Conservation (phyloP, 441 rosid species). For the Lepidium campestre region DNA sequence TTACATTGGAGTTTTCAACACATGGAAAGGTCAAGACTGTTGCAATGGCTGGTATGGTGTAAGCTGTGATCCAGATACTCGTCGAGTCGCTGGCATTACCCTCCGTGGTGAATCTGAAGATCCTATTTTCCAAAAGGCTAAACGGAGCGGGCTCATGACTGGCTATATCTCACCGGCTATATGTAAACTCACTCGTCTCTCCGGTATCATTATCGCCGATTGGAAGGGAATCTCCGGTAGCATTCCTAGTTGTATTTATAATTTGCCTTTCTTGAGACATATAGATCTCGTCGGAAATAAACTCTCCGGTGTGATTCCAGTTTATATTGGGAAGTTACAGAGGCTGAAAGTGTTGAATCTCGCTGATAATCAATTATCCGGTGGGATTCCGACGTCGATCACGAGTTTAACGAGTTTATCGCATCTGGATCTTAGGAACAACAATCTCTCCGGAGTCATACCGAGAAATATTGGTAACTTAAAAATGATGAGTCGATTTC, state of each 20-base stretch:
- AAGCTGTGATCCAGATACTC: slow-evolving; percentile 54
- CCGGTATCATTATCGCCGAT: slow-evolving; percentile 54
- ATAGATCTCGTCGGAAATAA: slow-evolving; percentile 65
- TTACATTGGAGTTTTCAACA: slow-evolving; percentile 59
- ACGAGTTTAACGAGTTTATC: slow-evolving; percentile 50
- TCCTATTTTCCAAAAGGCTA: slow-evolving; percentile 42
- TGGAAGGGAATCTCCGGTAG: slow-evolving; percentile 78
- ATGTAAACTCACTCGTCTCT: slow-evolving; percentile 43
- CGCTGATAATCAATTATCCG: slow-evolving; percentile 62
- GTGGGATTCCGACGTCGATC: slow-evolving; percentile 54
- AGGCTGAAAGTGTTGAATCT: slow-evolving; percentile 52
- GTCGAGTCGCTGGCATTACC: slow-evolving; percentile 49
- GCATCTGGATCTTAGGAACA: slow-evolving; percentile 73
- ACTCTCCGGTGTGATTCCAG: slow-evolving; percentile 61
- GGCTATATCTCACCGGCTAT: slow-evolving; percentile 48
- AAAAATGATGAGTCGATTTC: slow-evolving; percentile 57
- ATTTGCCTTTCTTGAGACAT: slow-evolving; percentile 50
- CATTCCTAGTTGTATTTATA: slow-evolving; percentile 56
- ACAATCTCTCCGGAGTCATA: slow-evolving; percentile 51
- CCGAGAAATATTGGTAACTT: slow-evolving; percentile 54
- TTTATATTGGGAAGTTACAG: slow-evolving; percentile 46
- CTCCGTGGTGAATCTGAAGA: slow-evolving; percentile 64
- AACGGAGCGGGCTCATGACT: slow-evolving; percentile 48
- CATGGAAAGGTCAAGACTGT: slow-evolving; percentile 79
- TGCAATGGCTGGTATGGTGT: slow-evolving; percentile 83